Base-by-base conservation (phyloP, 2,329 filamentous ascomycete species). In the Epichloe brachyelytri region DNA sequence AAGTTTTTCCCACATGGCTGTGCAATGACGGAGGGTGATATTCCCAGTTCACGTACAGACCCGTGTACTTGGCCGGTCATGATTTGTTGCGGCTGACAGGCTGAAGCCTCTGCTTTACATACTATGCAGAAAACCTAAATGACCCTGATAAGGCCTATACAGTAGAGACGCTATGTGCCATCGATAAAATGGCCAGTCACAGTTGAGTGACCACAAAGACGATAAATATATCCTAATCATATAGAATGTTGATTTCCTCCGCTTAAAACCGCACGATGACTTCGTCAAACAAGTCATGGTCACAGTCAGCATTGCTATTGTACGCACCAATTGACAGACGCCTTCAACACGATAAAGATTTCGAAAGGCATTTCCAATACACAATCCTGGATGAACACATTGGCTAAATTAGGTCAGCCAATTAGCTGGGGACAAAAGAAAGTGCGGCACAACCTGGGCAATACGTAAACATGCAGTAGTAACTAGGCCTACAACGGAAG, bases 121-220 rank as follows among this genome's bases (percentile, higher is more conserved):
- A 53, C 57, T 1, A 55, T 69, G 20, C 57, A 62, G 6, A 44
- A 47, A 2, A 58, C 55, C 37, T 68, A 2, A 53, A 54, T 34
- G 56, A 67, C 14, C 61, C 65, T 0, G 50, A 30, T 0, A 61
- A 56, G 15, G 59, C 59, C 3, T 53, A 54, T 6, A 61, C 62
- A 2, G 53, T 59, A 0, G 65, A 68, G 17, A 68, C 65, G 0
- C 58, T 68, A 40, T 66, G 65, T 8, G 63, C 67, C 4, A 62
- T 69, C 8, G 68, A 68, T 47, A 54, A 68, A 20, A 65, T 67
- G 59, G 59, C 68, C 55, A 55, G 15, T 39, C 7, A 49, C 33
- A 33, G 61, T 2, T 68, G 66, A 65, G 55, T 65, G 2, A 59
- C 58, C 1, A 57, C 55, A 7, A 54, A 6, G 57, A 59, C 3